Conservation (phyloP, 345 rosid genomes). For the Rhodamnia rubescens region DNA sequence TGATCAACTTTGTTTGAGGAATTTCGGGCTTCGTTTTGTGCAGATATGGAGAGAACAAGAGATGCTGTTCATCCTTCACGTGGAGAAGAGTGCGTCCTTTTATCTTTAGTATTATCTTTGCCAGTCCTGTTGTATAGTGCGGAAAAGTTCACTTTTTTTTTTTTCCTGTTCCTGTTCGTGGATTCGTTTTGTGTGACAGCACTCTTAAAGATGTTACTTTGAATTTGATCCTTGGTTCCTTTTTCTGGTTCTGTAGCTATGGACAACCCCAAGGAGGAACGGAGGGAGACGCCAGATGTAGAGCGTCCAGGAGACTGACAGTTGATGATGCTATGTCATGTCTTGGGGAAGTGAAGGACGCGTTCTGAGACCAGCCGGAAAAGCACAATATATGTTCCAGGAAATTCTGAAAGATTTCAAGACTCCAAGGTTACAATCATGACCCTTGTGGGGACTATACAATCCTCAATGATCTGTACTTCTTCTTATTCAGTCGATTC, state of each 20-base stretch:
- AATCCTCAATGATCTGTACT: background rate
- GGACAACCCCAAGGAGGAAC: background rate
- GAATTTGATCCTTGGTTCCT: background rate
- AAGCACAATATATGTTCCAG: constrained; percentile 63
- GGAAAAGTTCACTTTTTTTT: background rate
- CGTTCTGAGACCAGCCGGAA: constrained; percentile 72
- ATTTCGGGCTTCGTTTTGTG: background rate
- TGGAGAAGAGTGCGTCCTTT: background rate
- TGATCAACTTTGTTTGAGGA: background rate
- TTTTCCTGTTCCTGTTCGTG: background rate
- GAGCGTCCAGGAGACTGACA: constrained; percentile 39
- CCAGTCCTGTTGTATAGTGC: background rate
- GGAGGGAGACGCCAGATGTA: constrained; percentile 10
- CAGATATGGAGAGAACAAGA: background rate
- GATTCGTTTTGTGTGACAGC: background rate
- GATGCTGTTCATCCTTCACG: background rate
- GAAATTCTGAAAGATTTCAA: constrained; percentile 83
- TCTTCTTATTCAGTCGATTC: background rate
- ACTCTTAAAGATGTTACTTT: background rate
- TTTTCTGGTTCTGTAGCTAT: background rate
- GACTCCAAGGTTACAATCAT: constrained; percentile 54
- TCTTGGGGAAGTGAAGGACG: constrained; percentile 71
- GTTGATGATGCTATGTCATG: constrained; percentile 62
- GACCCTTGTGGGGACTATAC: background rate
- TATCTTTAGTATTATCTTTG: background rate